Evolutionary conservation across 106 monocot species (phyloP).

Genomic region (Dioscorea zingiberensis): DNA sequence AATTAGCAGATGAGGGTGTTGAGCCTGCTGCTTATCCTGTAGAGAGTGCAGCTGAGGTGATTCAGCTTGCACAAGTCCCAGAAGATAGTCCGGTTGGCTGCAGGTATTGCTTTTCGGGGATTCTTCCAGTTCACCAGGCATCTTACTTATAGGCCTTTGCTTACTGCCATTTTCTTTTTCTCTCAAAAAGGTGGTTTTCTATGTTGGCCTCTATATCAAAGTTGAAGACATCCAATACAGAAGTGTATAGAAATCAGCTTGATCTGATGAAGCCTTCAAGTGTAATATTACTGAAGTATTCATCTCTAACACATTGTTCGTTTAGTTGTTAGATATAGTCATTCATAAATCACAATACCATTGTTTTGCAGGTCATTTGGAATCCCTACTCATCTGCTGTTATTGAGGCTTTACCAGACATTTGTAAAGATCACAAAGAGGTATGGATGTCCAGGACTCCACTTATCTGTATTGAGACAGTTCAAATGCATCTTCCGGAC

Average conservation of each 20-base stretch:
- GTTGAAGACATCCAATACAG: not conserved
- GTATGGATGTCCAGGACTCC: constrained; percentile 1
- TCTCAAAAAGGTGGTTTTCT: not conserved
- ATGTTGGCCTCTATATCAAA: not conserved
- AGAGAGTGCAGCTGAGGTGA: too few species aligned
- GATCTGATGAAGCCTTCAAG: not conserved
- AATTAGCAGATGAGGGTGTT: too few species aligned
- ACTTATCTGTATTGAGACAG: not conserved
- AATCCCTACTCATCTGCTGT: not conserved
- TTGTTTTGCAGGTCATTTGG: not conserved
- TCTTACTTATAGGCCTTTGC: not conserved
- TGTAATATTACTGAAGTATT: not conserved
- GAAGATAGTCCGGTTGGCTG: not conserved
- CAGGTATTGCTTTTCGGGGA: not conserved
- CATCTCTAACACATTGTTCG: not conserved
- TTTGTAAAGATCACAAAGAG: not conserved
- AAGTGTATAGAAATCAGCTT: not conserved
- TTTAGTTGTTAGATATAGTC: not conserved
- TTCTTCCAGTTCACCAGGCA: not conserved
- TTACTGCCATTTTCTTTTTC: not conserved
- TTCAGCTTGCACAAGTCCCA: not conserved
- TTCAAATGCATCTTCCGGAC: not conserved
- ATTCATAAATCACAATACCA: not conserved
- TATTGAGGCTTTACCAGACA: not conserved
- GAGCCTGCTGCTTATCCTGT: not conserved